A percentile compares a stretch with the other conserved stretches of the same genome.
phyloP scores from a whole-genome alignment of 2,329 filamentous ascomycete genomes.

The Colletotrichum kahawae region DNA sequence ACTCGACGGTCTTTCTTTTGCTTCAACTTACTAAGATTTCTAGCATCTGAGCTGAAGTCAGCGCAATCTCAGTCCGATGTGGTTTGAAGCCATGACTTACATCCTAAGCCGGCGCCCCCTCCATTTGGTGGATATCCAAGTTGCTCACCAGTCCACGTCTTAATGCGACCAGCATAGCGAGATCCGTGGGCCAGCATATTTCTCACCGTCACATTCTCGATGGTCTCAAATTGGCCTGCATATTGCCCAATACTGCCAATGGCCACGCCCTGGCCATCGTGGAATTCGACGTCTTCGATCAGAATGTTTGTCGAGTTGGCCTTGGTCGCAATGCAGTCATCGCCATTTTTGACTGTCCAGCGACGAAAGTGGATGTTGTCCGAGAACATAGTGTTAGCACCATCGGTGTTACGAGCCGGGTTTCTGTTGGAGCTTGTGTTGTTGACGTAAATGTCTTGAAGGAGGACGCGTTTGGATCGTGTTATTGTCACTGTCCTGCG shows the following conservation, averaged over 20 bases:
- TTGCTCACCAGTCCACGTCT: not conserved
- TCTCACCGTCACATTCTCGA: not conserved
- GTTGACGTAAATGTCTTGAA: constrained; percentile 58
- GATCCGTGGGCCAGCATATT: not conserved
- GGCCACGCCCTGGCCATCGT: constrained; percentile 54
- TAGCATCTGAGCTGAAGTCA: not conserved
- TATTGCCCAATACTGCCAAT: constrained; percentile 64
- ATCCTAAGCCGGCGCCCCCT: not conserved
- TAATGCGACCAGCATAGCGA: not conserved
- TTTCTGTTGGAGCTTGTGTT: constrained; percentile 41
- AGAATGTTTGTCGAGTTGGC: constrained; percentile 59
- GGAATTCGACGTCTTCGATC: constrained; percentile 53
- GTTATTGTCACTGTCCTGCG: constrained; percentile 52
- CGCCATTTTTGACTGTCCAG: constrained; percentile 55
- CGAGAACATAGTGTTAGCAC: constrained; percentile 55
- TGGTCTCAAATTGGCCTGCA: constrained; percentile 23
- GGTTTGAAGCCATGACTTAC: not conserved
- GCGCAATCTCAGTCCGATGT: too few relatives aligned
- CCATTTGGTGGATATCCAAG: not conserved
- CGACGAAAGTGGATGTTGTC: constrained; percentile 54
- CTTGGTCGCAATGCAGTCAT: constrained; percentile 59
- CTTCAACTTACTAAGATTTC: not conserved
- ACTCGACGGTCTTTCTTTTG: too few relatives aligned
- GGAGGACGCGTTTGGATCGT: constrained; percentile 46
- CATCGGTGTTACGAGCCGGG: constrained; percentile 42